phyloP scores from a whole-genome alignment of 2,329 filamentous ascomycete genomes.

The Penicillium brasilianum region DNA sequence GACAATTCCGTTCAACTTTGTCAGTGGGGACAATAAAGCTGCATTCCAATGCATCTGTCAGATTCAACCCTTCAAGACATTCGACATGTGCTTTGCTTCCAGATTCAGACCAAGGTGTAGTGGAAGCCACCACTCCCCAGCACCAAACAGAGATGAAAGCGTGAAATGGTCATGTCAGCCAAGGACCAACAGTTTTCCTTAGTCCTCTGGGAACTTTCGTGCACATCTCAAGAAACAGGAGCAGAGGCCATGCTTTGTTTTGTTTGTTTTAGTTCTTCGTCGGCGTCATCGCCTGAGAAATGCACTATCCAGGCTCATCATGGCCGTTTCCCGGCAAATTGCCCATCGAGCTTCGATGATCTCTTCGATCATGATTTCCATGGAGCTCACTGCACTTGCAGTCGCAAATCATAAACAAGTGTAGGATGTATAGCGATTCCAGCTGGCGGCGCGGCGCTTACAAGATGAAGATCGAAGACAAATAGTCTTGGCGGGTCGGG shows the following conservation, averaged over 20 bases:
- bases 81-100: not conserved
- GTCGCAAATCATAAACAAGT: not conserved
- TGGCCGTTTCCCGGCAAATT: not conserved
- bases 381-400: not conserved
- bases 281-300: not conserved
- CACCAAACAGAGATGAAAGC: not conserved
- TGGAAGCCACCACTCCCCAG: not conserved
- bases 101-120: not conserved
- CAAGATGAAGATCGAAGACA: not conserved
- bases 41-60: not conserved
- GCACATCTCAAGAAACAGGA: not conserved
- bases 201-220: not conserved
- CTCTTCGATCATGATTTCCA: not conserved
- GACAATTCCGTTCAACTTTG: constrained; percentile 4
- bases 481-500: constrained; percentile 19
- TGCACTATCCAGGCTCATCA: not conserved
- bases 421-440: not conserved
- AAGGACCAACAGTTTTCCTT: too few relatives aligned
- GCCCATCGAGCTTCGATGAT: not conserved
- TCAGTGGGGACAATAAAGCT: not conserved
- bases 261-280: too few relatives aligned
- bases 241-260: not conserved
- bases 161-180: not conserved
- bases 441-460: not conserved
- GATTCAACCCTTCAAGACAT: not conserved